phyloP scores from a whole-genome alignment of 768 basidiomycete species.

The Mrakia gelida region DNA sequence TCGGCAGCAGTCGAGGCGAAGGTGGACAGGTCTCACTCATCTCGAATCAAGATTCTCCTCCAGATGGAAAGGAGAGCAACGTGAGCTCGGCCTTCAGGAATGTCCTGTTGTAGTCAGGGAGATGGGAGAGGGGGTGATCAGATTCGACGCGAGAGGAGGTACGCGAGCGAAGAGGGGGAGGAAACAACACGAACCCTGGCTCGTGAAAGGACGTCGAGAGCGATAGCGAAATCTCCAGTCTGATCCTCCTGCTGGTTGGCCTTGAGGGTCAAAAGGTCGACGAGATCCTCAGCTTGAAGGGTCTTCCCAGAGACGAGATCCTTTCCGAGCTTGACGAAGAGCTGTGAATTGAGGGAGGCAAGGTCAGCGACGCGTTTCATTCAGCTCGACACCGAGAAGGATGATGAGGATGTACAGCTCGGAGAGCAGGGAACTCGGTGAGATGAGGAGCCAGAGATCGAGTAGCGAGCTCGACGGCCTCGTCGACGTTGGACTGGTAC shows the following conservation, averaged over 20 bases:
- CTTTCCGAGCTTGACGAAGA: constrained; percentile 66
- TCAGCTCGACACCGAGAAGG: background rate
- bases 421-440: constrained; percentile 53
- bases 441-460: constrained; percentile 54
- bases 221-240: constrained; percentile 55
- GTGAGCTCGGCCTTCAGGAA: constrained; percentile 65
- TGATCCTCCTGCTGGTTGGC: constrained; percentile 54
- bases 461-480: constrained; percentile 24
- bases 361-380: background rate
- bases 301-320: constrained; percentile 69
- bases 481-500: constrained; percentile 46
- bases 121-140: background rate
- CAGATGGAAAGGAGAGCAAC: constrained; percentile 73
- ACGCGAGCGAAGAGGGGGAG: constrained; percentile 45
- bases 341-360: constrained; percentile 45
- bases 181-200: constrained; percentile 55
- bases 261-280: constrained; percentile 80
- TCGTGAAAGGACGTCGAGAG: constrained; percentile 39
- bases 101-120: constrained; percentile 48
- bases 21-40: constrained; percentile 60
- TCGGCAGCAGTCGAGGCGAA: constrained; percentile 16
- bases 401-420: constrained; percentile 47
- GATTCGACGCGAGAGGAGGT: too few species aligned
- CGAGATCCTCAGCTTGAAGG: constrained; percentile 69
- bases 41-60: constrained; percentile 81